phyloP scores from a whole-genome alignment of 139 green algal species.

The Chlorella ohadii region DNA sequence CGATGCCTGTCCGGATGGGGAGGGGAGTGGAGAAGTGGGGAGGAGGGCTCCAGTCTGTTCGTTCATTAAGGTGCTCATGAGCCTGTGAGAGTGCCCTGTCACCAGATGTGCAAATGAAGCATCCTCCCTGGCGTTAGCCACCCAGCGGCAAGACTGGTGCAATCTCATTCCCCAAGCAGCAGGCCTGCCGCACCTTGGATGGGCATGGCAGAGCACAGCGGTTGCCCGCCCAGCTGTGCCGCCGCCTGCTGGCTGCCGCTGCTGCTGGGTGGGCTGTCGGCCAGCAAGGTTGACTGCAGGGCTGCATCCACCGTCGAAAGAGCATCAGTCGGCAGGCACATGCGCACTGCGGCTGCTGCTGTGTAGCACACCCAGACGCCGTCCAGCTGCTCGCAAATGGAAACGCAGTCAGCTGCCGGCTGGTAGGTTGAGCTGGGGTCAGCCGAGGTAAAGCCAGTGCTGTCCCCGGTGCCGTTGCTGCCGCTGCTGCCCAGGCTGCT shows the following conservation, averaged over 20 bases:
- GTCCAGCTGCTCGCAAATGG: too few relatives aligned
- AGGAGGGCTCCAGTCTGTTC: neutral
- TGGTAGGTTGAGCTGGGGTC: neutral
- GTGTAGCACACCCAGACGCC: too few relatives aligned
- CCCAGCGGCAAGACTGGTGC: too few relatives aligned
- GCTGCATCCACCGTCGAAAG: too few relatives aligned
- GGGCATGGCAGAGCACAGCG: constrained; percentile 18
- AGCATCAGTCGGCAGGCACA: too few relatives aligned
- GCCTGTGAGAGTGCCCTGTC: too few relatives aligned
- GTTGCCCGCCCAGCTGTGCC: constrained; percentile 14
- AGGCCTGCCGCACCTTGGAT: neutral
- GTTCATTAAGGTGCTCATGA: neutral
- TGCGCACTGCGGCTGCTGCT: too few relatives aligned
- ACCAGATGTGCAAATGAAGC: too few relatives aligned
- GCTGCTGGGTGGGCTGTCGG: neutral
- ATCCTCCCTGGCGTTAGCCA: too few relatives aligned
- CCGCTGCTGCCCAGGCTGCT: neutral
- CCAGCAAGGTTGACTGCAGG: too few relatives aligned
- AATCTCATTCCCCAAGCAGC: neutral
- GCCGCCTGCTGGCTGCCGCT: neutral
- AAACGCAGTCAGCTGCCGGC: too few relatives aligned
- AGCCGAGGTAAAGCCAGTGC: neutral
- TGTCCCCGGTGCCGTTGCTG: neutral
- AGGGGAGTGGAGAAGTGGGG: too few relatives aligned
- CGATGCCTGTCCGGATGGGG: neutral